phyloP scores from a whole-genome alignment of 1,284 basidiomycete genomes.

The Naganishia cerealis region DNA sequence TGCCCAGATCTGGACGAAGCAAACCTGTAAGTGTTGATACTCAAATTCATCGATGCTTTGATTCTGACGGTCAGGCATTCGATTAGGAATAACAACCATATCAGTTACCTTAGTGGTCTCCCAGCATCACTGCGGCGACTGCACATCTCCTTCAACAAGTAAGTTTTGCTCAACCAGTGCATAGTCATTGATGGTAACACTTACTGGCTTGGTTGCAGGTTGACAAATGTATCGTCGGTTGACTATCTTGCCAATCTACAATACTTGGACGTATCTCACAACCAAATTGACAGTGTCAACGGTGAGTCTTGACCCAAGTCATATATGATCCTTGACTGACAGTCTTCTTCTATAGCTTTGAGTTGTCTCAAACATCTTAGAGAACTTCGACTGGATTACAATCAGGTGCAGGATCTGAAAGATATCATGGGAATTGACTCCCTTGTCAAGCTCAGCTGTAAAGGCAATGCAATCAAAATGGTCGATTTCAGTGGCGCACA shows the following conservation, averaged over 20 bases:
- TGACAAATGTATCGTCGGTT: constrained; percentile 85
- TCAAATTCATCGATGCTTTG: not conserved
- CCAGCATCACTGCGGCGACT: constrained; percentile 75
- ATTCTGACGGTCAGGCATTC: constrained; percentile 7
- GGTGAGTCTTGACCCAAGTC: constrained; percentile 62
- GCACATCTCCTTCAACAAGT: constrained; percentile 76
- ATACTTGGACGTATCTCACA: constrained; percentile 84
- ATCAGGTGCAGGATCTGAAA: constrained; percentile 72
- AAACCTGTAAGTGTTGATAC: constrained; percentile 55
- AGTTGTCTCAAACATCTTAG: constrained; percentile 78
- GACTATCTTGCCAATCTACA: constrained; percentile 82
- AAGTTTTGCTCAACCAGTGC: constrained; percentile 39
- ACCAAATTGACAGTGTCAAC: constrained; percentile 79
- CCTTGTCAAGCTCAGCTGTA: constrained; percentile 77
- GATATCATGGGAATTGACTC: constrained; percentile 76
- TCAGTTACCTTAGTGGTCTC: constrained; percentile 84
- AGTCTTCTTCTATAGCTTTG: constrained; percentile 62
- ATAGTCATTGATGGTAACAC: not conserved
- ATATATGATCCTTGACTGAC: constrained; percentile 33
- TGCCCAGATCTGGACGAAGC: constrained; percentile 79
- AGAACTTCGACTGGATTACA: constrained; percentile 83
- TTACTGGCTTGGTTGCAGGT: constrained; percentile 52
- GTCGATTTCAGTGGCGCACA: constrained; percentile 66
- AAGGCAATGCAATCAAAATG: constrained; percentile 69
- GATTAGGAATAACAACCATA: constrained; percentile 71